Evolutionary conservation across 2,329 filamentous ascomycete species (phyloP), one percentile per base, ranked within the genome.

Genomic region (Paramyrothecium sp.): DNA sequence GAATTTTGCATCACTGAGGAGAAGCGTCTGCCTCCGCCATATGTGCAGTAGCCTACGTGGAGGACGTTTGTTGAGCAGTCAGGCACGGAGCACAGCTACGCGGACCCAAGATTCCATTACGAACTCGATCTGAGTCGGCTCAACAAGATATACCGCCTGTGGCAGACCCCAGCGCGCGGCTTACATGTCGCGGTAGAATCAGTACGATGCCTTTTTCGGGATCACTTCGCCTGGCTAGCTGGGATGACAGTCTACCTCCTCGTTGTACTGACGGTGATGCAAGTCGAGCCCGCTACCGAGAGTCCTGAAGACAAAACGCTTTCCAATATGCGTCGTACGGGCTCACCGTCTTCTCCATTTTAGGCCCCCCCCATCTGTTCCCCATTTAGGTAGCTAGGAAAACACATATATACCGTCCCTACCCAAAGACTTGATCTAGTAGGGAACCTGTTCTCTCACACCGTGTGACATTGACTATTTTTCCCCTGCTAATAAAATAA

Each of bases 251-350:
- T 72, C 2, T 80, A 77, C 58, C 61, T 80, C 21, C 72, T 72
- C 41, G 61, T 80, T 17, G 67, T 79, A 10, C 66, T 82, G 30
- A 74, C 75, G 7, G 78, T 78, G 0, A 77, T 81, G 74, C 77
- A 81, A 64, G 74, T 79, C 8, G 76, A 74, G 1, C 60, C 79
- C 7, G 66, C 68, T 1, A 76, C 72, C 0, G 57, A 67, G 2
- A 52, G 49, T 38, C 67, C 78, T 3, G 58, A 67, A 0, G 75
- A 71, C 58, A 13, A 55, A 0, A n/a, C n/a, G 53, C 59, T 0
- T 82, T 82, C 60, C 70, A 77, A 58, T 41, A 58, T 13, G 77
- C 72, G 1, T 73, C 73, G 3, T 78, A 77, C 58, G 78, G 77
- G 2, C 78, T 82, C 57, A 73, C 75, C 8, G 62, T 80, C 10